Evolutionary conservation across 371 early-diverging fungal species (phyloP).

Genomic region (Lichtheimia corymbifera): DNA sequence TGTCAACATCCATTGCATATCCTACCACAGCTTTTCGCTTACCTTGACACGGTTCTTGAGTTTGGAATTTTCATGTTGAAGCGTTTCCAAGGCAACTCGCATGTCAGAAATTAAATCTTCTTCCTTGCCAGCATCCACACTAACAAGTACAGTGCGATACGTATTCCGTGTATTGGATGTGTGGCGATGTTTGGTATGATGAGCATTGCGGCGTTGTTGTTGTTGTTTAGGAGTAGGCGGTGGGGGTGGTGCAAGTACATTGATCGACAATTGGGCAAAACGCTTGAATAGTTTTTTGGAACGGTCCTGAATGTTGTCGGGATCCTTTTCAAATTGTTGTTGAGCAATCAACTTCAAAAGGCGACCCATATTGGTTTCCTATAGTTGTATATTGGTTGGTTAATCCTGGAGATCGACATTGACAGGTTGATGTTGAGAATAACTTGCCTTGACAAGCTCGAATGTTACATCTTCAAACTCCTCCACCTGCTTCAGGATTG

Average conservation of each 20-base stretch:
- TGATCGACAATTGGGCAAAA: conserved; percentile 36
- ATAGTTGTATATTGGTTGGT: not conserved
- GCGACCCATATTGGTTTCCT: conserved; percentile 55
- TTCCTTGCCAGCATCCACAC: conserved; percentile 36
- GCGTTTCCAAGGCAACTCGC: conserved; percentile 31
- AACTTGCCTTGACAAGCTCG: conserved; percentile 41
- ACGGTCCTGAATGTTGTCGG: conserved; percentile 29
- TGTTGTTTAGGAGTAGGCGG: conserved; percentile 18
- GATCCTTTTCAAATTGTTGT: conserved; percentile 35
- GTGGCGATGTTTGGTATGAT: too few species aligned
- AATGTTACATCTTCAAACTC: conserved; percentile 43
- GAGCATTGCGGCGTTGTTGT: not conserved
- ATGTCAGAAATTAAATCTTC: conserved; percentile 45
- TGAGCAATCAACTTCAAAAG: conserved; percentile 44
- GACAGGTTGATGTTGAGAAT: not conserved
- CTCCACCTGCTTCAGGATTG: conserved; percentile 43
- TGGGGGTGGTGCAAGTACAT: conserved; percentile 32
- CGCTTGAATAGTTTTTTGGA: conserved; percentile 32
- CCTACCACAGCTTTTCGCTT: not conserved
- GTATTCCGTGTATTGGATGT: not conserved
- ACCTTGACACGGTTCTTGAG: conserved; percentile 37
- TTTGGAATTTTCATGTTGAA: conserved; percentile 42
- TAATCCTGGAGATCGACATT: not conserved
- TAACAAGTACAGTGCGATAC: conserved; percentile 21
- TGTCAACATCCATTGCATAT: not conserved